Conservation (phyloP, 2,329 filamentous ascomycete species). For the Dendryphion nanum region DNA sequence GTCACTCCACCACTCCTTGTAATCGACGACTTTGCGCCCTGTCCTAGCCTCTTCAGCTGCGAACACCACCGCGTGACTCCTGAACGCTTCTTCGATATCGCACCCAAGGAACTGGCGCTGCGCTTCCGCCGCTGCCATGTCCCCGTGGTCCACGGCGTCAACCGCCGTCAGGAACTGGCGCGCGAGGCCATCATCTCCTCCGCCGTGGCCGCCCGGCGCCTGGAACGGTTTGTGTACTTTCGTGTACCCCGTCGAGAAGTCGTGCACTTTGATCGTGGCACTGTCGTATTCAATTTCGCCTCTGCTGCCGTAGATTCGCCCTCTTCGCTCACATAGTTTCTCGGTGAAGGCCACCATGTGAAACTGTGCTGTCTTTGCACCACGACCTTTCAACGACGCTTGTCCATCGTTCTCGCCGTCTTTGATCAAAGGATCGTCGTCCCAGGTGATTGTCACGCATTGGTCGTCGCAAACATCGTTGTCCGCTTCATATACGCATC, state of each 20-base stretch:
- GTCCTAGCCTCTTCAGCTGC: slow-evolving; percentile 84
- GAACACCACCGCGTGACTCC: slow-evolving; percentile 90
- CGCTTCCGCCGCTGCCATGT: slow-evolving; percentile 65
- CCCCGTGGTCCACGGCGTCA: slow-evolving; percentile 71
- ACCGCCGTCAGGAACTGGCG: slow-evolving; percentile 82
- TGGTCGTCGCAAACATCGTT: slow-evolving; percentile 96
- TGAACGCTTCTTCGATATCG: slow-evolving; percentile 80
- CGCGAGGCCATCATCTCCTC: slow-evolving; percentile 77
- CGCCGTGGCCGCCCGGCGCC: slow-evolving; percentile 66
- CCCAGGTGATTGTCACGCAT: slow-evolving; percentile 83
- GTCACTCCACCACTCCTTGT: slow-evolving; percentile 71
- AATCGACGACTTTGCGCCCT: slow-evolving; percentile 69
- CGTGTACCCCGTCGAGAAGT: slow-evolving; percentile 62
- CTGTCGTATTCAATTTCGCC: slow-evolving; percentile 89
- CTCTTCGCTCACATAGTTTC: slow-evolving; percentile 81
- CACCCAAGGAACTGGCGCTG: slow-evolving; percentile 78
- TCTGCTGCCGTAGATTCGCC: slow-evolving; percentile 78
- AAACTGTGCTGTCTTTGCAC: slow-evolving; percentile 81
- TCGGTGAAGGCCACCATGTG: slow-evolving; percentile 94
- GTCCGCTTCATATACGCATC: slow-evolving; percentile 92
- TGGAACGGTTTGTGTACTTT: slow-evolving; percentile 60
- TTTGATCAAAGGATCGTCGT: slow-evolving; percentile 58
- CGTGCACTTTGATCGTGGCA: slow-evolving; percentile 69
- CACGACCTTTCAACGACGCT: slow-evolving; percentile 40
- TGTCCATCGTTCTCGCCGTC: slow-evolving; percentile 15